Conservation (phyloP, 2,329 filamentous ascomycete genomes). For the Colletotrichum lupini region DNA sequence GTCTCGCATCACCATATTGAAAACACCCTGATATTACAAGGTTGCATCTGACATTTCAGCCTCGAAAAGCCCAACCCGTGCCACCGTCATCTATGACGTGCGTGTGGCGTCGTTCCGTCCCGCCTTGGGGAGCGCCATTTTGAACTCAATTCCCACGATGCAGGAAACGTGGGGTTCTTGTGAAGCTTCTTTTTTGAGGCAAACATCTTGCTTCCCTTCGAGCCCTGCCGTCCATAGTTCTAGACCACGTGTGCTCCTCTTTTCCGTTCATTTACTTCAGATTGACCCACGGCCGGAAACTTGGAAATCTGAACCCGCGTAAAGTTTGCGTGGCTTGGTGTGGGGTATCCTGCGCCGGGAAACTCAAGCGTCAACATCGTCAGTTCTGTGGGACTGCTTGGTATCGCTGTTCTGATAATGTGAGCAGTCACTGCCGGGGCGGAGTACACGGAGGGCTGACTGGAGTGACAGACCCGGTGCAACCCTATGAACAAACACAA, state of each 20-base stretch:
- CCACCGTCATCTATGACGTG: slow-evolving; percentile 13
- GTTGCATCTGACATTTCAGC: slow-evolving; percentile 2
- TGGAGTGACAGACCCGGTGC: not conserved
- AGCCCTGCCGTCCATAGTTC: not conserved
- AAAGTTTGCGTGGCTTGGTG: not conserved
- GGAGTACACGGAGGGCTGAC: not conserved
- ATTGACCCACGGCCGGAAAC: not conserved
- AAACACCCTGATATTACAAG: not conserved
- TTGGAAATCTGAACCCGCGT: not conserved
- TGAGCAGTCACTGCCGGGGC: not conserved
- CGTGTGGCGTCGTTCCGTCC: slow-evolving; percentile 10
- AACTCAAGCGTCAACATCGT: not conserved
- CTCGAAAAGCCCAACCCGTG: not conserved
- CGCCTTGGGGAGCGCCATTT: not conserved
- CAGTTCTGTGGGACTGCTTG: not conserved
- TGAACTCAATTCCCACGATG: not conserved
- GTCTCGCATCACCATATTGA: slow-evolving; percentile 5
- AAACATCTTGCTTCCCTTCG: not conserved
- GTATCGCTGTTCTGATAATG: not conserved
- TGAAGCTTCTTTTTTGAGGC: not conserved
- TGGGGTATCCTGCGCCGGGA: not conserved
- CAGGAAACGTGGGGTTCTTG: slow-evolving; percentile 1
- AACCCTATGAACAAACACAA: not conserved
- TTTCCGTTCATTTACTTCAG: not conserved
- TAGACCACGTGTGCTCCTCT: not conserved